Conservation (phyloP, 176 grass and related monocot genomes). For the Aechmea fasciata region DNA sequence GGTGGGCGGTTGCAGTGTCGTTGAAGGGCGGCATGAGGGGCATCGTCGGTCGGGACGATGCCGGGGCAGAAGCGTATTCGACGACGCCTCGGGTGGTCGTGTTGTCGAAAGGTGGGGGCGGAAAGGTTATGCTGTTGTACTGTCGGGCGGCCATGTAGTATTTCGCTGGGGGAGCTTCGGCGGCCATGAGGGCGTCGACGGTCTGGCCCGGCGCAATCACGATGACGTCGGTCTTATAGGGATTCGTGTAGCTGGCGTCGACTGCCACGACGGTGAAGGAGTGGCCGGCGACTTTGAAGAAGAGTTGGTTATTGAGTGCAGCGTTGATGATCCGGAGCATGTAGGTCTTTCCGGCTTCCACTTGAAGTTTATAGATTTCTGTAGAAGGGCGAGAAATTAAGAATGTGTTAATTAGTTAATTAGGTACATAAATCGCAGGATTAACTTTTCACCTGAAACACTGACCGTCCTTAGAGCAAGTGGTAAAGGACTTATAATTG, state of each 20-base stretch:
- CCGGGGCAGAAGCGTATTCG: slow-evolving; percentile 16
- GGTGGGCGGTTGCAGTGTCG: slow-evolving; percentile 28
- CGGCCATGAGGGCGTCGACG: slow-evolving; percentile 52
- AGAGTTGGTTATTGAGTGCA: slow-evolving; percentile 58
- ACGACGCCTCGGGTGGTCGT: slow-evolving; percentile 32
- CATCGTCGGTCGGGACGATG: not conserved
- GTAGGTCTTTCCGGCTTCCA: slow-evolving; percentile 32
- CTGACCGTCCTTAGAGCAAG: too few species aligned
- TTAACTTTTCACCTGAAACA: not conserved
- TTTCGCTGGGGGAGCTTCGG: slow-evolving; percentile 23
- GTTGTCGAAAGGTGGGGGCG: slow-evolving; percentile 1
- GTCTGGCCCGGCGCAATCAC: slow-evolving; percentile 62
- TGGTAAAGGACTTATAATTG: too few species aligned
- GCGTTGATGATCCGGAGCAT: slow-evolving; percentile 70
- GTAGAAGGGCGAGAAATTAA: not conserved
- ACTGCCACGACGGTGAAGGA: slow-evolving; percentile 49
- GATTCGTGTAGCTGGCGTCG: slow-evolving; percentile 59
- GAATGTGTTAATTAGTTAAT: not conserved
- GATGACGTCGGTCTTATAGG: slow-evolving; percentile 50
- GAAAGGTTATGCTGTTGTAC: slow-evolving; percentile 27
- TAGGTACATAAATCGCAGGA: not conserved
- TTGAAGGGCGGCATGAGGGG: slow-evolving; percentile 23
- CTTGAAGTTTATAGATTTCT: slow-evolving; percentile 39
- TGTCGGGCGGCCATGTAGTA: slow-evolving; percentile 48
- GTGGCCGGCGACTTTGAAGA: slow-evolving; percentile 65